Conservation (phyloP, 2,329 filamentous ascomycete genomes). For the Graphium sp. region DNA sequence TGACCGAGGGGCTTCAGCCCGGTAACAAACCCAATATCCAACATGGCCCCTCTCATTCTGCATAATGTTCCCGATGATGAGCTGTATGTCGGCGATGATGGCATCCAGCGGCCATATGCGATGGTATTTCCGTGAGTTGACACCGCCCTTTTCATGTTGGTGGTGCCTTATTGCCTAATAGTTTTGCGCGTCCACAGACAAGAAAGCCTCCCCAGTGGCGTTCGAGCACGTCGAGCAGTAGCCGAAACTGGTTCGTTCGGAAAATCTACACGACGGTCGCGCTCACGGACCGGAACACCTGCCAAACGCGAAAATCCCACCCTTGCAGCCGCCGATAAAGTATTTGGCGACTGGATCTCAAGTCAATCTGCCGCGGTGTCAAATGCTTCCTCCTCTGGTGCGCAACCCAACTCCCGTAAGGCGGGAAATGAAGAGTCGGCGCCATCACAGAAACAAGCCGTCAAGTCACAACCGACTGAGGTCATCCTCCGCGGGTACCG, state of each 20-base stretch:
- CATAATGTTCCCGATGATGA: conserved; percentile 55
- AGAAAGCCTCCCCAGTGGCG: conserved; percentile 29
- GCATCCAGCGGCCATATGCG: conserved; percentile 46
- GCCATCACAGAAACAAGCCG: conserved; percentile 16
- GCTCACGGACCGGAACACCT: conserved; percentile 42
- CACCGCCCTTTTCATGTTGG: neutral
- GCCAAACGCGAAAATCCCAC: conserved; percentile 44
- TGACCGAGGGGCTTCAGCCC: no score
- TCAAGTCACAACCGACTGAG: conserved; percentile 41
- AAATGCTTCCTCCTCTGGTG: conserved; percentile 9
- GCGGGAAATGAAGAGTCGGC: conserved; percentile 17
- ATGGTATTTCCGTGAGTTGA: conserved; percentile 44
- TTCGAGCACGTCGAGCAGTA: conserved; percentile 33
- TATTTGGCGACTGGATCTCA: conserved; percentile 42
- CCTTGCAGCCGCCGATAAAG: conserved; percentile 40
- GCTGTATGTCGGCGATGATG: conserved; percentile 48
- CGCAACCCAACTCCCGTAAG: conserved; percentile 15
- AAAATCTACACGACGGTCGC: conserved; percentile 46
- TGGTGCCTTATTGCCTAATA: neutral
- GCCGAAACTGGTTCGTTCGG: conserved; percentile 49
- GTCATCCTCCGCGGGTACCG: conserved; percentile 73
- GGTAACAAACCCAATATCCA: no score
- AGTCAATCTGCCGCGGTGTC: conserved; percentile 21
- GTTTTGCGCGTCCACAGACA: conserved; percentile 18
- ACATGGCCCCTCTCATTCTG: conserved; percentile 48